Evolutionary conservation across 495 filamentous ascomycete species (phyloP).

Genomic region (Tuber aestivum): DNA sequence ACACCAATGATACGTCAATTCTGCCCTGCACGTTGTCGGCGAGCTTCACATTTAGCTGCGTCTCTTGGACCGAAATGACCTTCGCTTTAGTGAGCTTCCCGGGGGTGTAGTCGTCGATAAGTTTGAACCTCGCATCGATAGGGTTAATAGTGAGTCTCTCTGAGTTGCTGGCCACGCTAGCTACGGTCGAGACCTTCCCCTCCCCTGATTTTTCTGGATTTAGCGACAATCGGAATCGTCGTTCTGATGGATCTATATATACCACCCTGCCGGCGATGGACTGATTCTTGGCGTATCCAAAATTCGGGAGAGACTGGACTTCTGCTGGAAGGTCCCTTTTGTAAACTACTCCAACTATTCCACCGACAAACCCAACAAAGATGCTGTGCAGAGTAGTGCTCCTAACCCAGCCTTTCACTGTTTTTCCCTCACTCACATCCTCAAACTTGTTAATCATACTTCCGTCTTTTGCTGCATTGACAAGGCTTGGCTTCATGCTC

Average conservation of each 20-base stretch:
- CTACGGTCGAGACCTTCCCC: constrained; percentile 42
- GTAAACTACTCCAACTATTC: constrained; percentile 68
- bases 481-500: constrained; percentile 71
- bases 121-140: constrained; percentile 59
- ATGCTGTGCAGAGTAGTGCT: constrained; percentile 70
- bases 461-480: constrained; percentile 63
- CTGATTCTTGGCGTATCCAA: constrained; percentile 68
- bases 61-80: constrained; percentile 73
- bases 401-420: constrained; percentile 73
- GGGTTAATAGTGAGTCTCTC: constrained; percentile 52
- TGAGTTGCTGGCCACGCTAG: constrained; percentile 23
- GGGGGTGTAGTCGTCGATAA: constrained; percentile 62
- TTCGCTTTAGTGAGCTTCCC: constrained; percentile 74
- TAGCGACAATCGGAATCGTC: constrained; percentile 59
- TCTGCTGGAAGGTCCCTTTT: constrained; percentile 69
- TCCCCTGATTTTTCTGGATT: constrained; percentile 43
- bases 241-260: constrained; percentile 55
- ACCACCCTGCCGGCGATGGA: constrained; percentile 63
- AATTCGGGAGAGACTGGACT: constrained; percentile 58
- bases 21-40: constrained; percentile 87
- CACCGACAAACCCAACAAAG: constrained; percentile 77
- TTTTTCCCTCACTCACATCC: constrained; percentile 60
- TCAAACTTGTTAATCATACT: constrained; percentile 61
- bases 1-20: constrained; percentile 82
- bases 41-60: constrained; percentile 83